Evolutionary conservation across 768 basidiomycete genomes (phyloP).

Genomic region (Omphalotus guepiniiformis): DNA sequence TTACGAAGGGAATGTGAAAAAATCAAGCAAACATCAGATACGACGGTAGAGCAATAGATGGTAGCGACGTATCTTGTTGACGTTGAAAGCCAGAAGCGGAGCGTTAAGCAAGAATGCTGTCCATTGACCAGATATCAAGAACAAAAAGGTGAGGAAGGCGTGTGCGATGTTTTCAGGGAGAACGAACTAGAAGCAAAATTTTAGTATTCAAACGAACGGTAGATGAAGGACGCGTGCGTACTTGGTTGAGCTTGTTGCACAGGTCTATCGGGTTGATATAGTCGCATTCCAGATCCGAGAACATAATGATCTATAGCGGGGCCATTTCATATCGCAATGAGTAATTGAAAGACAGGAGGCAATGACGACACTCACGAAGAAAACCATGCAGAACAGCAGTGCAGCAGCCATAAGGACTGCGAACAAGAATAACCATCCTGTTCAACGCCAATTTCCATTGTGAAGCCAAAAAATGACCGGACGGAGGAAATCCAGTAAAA

Average conservation of each 20-base stretch:
- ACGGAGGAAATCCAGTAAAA: background rate
- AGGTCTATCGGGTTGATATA: constrained; percentile 99
- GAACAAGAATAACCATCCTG: constrained; percentile 97
- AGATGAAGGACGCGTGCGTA: constrained; percentile 29
- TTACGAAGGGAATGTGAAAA: constrained; percentile 5
- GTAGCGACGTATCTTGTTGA: constrained; percentile 77
- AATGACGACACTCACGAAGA: constrained; percentile 72
- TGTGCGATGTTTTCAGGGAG: constrained; percentile 95
- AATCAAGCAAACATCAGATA: constrained; percentile 1
- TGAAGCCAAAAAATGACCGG: background rate
- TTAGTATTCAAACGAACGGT: background rate
- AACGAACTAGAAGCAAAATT: constrained; percentile 66
- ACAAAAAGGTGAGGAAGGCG: constrained; percentile 83
- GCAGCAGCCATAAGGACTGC: constrained; percentile 94
- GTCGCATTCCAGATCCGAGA: constrained; percentile 98
- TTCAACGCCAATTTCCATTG: background rate
- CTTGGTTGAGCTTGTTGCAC: constrained; percentile 98
- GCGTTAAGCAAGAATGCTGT: constrained; percentile 85
- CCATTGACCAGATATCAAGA: constrained; percentile 97
- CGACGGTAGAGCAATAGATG: background rate
- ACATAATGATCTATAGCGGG: constrained; percentile 96
- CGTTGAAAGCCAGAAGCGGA: constrained; percentile 85
- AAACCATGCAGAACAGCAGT: constrained; percentile 97
- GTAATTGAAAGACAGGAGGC: background rate
- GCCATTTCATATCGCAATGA: too few species aligned